Evolutionary conservation across 148 eudicot genomes (phyloP).

Genomic region (Rhododendron molle): DNA sequence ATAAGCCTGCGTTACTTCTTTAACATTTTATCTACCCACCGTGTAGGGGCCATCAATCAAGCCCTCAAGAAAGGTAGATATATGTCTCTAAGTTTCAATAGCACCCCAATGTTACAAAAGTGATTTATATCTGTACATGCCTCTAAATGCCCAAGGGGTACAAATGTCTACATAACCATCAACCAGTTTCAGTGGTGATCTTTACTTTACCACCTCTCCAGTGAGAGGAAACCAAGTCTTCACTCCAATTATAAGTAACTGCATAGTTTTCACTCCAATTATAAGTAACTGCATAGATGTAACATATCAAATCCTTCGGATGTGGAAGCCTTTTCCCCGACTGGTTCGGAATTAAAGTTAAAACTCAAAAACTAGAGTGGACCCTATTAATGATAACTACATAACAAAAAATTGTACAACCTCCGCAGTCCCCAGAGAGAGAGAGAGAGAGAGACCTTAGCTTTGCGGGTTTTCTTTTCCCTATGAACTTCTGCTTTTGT

Average conservation of each 20-base stretch:
- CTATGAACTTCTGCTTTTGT: constrained; percentile 57
- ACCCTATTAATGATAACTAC: neutral
- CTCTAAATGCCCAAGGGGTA: neutral
- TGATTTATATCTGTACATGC: neutral
- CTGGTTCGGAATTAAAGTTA: neutral
- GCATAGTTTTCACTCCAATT: neutral
- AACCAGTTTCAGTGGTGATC: neutral
- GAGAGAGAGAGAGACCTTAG: constrained; percentile 48
- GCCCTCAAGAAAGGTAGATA: neutral
- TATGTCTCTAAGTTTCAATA: neutral
- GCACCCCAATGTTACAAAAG: neutral
- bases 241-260: neutral
- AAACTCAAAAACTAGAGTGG: neutral
- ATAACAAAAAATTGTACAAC: constrained; percentile 1
- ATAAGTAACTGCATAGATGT: neutral
- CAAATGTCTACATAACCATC: neutral
- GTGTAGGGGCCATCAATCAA: neutral
- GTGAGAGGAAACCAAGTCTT: neutral
- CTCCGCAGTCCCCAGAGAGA: neutral
- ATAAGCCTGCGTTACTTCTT: neutral
- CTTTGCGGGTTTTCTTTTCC: constrained; percentile 76
- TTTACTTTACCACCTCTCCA: neutral
- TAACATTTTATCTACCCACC: neutral
- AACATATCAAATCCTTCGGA: neutral
- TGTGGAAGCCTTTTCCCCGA: neutral